Conservation (phyloP, 2,329 filamentous ascomycete genomes). For the Clonostachys rhizophaga region DNA sequence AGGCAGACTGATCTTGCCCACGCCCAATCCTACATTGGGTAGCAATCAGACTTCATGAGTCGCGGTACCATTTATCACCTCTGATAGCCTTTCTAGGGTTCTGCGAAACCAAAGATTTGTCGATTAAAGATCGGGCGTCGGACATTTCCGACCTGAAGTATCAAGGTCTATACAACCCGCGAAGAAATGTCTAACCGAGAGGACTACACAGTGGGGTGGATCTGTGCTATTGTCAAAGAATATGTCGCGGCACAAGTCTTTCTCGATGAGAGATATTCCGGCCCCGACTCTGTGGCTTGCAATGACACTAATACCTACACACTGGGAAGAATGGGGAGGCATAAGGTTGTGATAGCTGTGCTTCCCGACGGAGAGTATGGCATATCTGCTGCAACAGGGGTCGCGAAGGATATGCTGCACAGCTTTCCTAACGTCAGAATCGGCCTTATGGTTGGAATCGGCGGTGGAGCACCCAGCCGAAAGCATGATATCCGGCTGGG, state of each 20-base stretch:
- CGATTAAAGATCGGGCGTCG: too few relatives aligned
- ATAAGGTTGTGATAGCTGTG: slow-evolving; percentile 26
- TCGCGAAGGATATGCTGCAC: slow-evolving; percentile 14
- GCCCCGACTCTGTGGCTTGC: background rate
- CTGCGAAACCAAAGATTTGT: too few relatives aligned
- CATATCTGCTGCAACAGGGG: slow-evolving; percentile 12
- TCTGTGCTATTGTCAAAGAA: slow-evolving; percentile 31
- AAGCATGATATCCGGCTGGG: slow-evolving; percentile 27
- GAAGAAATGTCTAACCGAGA: background rate
- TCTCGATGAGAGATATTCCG: slow-evolving; percentile 22
- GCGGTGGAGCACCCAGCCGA: slow-evolving; percentile 20
- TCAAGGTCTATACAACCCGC: too few relatives aligned
- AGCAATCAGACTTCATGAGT: too few relatives aligned
- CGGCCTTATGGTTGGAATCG: slow-evolving; percentile 23
- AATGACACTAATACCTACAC: slow-evolving; percentile 19
- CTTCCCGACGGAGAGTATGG: slow-evolving; percentile 18
- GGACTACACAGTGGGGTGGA: slow-evolving; percentile 36
- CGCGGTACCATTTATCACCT: too few relatives aligned
- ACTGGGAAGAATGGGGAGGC: slow-evolving; percentile 19
- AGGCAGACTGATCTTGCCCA: too few relatives aligned
- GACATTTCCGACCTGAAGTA: too few relatives aligned
- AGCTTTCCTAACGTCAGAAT: slow-evolving; percentile 19
- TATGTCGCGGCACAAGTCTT: slow-evolving; percentile 27
- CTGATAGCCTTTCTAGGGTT: too few relatives aligned
- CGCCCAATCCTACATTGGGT: too few relatives aligned